A percentile compares a stretch with the other conserved stretches of the same genome.
These are phyloP conservation scores for Talaromyces amestolkiae DNA, from an alignment of 2,329 filamentous ascomycete species.

Conservation along the genomic window DNA sequence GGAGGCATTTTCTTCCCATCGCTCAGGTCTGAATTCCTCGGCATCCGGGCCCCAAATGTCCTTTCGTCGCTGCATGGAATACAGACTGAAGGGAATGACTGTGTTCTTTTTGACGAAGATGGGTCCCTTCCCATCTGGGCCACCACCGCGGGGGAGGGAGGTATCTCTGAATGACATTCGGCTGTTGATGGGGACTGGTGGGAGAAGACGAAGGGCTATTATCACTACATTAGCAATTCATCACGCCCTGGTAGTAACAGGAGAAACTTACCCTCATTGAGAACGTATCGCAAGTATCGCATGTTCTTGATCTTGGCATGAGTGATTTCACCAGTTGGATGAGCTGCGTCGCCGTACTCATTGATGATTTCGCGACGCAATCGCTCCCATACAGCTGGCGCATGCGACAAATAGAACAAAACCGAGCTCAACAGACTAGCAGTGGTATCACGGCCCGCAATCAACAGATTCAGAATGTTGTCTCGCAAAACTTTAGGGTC, in stretches of 20 bases:
- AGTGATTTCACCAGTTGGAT: constrained; percentile 27
- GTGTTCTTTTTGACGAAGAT: constrained; percentile 66
- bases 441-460: constrained; percentile 56
- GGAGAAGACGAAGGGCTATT: constrained; percentile 49
- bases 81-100: constrained; percentile 63
- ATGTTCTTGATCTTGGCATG: constrained; percentile 28
- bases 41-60: constrained; percentile 50
- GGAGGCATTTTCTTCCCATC: constrained; percentile 44
- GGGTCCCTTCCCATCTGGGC: constrained; percentile 47
- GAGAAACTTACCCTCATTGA: constrained; percentile 17
- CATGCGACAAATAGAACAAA: constrained; percentile 37
- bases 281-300: constrained; percentile 20
- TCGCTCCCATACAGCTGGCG: constrained; percentile 28
- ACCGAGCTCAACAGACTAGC: constrained; percentile 47
- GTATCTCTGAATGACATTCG: constrained; percentile 40
- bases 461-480: constrained; percentile 52
- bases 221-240: not conserved
- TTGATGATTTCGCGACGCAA: constrained; percentile 28
- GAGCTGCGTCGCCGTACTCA: constrained; percentile 1
- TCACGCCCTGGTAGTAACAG: not conserved
- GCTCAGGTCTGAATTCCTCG: constrained; percentile 48
- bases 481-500: constrained; percentile 50
- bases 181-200: constrained; percentile 47
- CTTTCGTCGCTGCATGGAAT: constrained; percentile 70
- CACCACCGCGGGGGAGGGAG: constrained; percentile 18